These are phyloP conservation scores for Dothiorella sarmentorum DNA, from an alignment of 2,329 filamentous ascomycete genomes.

Conservation along the genomic window DNA sequence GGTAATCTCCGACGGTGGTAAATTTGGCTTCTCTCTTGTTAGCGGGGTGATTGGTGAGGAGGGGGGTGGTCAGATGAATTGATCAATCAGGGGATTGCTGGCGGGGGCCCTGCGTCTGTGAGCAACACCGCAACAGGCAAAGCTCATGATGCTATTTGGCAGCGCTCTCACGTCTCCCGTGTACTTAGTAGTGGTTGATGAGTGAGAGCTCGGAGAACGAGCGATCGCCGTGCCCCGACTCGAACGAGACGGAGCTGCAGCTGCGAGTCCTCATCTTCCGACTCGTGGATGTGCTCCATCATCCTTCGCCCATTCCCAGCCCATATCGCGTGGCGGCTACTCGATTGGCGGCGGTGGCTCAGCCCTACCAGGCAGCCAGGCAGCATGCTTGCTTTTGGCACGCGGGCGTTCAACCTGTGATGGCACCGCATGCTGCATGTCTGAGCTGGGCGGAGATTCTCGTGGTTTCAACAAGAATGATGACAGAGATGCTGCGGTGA, in stretches of 20 bases:
- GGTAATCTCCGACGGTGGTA: neutral
- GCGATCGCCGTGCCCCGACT: neutral
- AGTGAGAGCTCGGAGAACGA: neutral
- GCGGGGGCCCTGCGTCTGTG: constrained; percentile 10
- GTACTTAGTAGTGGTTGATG: neutral
- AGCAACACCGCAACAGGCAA: constrained; percentile 6
- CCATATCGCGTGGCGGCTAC: neutral
- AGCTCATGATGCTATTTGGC: neutral
- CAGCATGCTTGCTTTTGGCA: constrained; percentile 1
- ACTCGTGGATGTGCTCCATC: constrained; percentile 9
- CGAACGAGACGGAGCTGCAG: constrained; percentile 4
- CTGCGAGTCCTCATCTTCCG: constrained; percentile 7
- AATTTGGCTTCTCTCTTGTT: constrained; percentile 1
- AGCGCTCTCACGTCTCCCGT: neutral
- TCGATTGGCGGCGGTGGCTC: neutral
- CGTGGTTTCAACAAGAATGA: neutral
- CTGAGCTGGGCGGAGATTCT: neutral
- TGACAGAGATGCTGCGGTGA: neutral
- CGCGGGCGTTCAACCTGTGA: neutral
- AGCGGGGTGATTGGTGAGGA: constrained; percentile 9
- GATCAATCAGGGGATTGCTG: constrained; percentile 11
- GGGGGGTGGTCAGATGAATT: constrained; percentile 16
- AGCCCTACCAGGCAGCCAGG: constrained; percentile 13
- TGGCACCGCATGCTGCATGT: neutral
- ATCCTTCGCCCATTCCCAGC: neutral